Evolutionary conservation across 1,139 yeast genomes (phyloP).

Genomic region (Sugiyamaella paludigena): DNA sequence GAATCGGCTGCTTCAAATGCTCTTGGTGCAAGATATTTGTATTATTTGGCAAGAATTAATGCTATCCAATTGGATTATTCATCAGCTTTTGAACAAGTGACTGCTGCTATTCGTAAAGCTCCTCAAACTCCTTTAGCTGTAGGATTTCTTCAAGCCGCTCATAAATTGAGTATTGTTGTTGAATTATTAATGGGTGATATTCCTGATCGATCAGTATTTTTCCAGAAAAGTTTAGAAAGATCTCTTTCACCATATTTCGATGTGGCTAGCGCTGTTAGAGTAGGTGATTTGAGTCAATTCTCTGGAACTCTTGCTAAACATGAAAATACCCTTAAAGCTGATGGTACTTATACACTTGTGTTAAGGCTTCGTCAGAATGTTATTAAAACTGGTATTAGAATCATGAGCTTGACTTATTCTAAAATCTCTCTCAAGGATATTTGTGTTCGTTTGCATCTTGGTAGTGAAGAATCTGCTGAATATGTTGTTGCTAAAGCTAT

Average conservation of each 20-base stretch:
- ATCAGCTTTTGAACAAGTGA: slow-evolving; percentile 82
- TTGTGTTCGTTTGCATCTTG: slow-evolving; percentile 86
- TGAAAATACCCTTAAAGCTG: slow-evolving; percentile 62
- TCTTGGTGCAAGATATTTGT: slow-evolving; percentile 85
- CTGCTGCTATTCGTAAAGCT: slow-evolving; percentile 94
- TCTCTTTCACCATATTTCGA: slow-evolving; percentile 78
- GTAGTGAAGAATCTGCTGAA: slow-evolving; percentile 93
- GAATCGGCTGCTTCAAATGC: slow-evolving; percentile 84
- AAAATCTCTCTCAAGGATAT: slow-evolving; percentile 86
- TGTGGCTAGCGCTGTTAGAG: slow-evolving; percentile 86
- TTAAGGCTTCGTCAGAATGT: slow-evolving; percentile 93
- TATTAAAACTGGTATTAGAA: slow-evolving; percentile 95
- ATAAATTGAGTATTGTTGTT: slow-evolving; percentile 82
- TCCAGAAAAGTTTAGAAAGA: slow-evolving; percentile 55
- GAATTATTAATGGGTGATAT: slow-evolving; percentile 96
- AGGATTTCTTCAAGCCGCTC: slow-evolving; percentile 88
- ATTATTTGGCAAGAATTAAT: slow-evolving; percentile 82
- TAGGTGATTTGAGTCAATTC: slow-evolving; percentile 85
- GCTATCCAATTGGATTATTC: slow-evolving; percentile 94
- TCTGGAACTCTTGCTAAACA: slow-evolving; percentile 68
- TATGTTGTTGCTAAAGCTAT: slow-evolving; percentile 96
- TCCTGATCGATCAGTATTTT: slow-evolving; percentile 85
- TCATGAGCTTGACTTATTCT: slow-evolving; percentile 87
- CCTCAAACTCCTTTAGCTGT: slow-evolving; percentile 84
- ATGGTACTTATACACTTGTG: slow-evolving; percentile 81